These are phyloP conservation scores for Pholiota adiposa DNA, from an alignment of 1,284 basidiomycete genomes.

Conservation along the genomic window DNA sequence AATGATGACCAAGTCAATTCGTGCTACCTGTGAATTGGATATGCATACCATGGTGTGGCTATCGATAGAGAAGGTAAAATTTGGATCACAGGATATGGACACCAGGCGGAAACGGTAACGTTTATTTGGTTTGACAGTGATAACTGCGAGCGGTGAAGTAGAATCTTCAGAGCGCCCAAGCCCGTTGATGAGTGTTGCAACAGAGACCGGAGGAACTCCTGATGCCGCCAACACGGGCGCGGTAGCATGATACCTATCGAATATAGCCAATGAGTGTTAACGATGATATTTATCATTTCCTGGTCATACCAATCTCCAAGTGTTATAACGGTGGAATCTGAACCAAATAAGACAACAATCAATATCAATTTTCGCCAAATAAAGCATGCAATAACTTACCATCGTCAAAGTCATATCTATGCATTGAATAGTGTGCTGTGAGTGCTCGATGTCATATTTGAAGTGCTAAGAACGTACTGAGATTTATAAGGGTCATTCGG, in stretches of 20 bases:
- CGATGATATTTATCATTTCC: too few relatives aligned
- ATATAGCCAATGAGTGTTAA: not conserved
- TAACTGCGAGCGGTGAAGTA: slow-evolving; percentile 33
- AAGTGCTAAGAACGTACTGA: slow-evolving; percentile 9
- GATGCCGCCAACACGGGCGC: slow-evolving; percentile 10
- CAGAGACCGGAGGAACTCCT: slow-evolving; percentile 17
- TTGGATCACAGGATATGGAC: slow-evolving; percentile 45
- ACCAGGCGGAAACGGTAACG: slow-evolving; percentile 58
- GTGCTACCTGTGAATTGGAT: slow-evolving; percentile 4
- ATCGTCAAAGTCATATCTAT: slow-evolving; percentile 35
- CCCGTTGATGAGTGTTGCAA: slow-evolving; percentile 44
- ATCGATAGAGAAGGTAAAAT: slow-evolving; percentile 41
- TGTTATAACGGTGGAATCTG: slow-evolving; percentile 41
- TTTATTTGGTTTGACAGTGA: slow-evolving; percentile 33
- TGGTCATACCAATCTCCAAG: slow-evolving; percentile 46
- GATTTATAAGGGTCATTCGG: slow-evolving; percentile 22
- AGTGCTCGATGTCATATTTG: too few relatives aligned
- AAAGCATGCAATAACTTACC: slow-evolving; percentile 19
- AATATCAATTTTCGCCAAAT: not conserved
- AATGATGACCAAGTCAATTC: not conserved
- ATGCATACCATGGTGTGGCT: slow-evolving; percentile 23
- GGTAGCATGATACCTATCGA: slow-evolving; percentile 26
- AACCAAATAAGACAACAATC: not conserved
- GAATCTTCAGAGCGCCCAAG: slow-evolving; percentile 41
- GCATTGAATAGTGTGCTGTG: too few relatives aligned